phyloP scores from a whole-genome alignment of 257 asterid genomes.

The Pogostemon cablin region DNA sequence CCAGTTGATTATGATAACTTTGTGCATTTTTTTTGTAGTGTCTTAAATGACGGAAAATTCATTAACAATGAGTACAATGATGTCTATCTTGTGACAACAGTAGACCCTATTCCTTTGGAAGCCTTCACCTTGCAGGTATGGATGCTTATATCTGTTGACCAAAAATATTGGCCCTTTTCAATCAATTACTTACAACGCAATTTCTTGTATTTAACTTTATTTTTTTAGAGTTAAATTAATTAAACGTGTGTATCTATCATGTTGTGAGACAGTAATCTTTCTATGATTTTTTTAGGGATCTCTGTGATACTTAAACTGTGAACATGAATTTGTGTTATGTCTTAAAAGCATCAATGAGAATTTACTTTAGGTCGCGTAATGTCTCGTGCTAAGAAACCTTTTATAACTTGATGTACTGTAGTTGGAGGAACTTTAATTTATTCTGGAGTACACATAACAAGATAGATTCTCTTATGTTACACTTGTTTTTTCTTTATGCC shows the following conservation, averaged over 20 bases:
- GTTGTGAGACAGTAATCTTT: constrained; percentile 11
- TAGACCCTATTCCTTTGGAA: constrained; percentile 89
- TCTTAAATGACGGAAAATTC: constrained; percentile 66
- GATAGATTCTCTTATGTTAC: not conserved
- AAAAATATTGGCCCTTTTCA: constrained; percentile 15
- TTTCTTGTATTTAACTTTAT: constrained; percentile 2
- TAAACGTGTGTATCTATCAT: not conserved
- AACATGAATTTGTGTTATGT: constrained; percentile 8
- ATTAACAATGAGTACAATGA: constrained; percentile 91
- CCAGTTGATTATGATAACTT: constrained; percentile 4
- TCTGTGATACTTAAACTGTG: not conserved
- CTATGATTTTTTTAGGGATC: constrained; percentile 4
- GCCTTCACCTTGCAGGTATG: constrained; percentile 96
- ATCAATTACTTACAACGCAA: constrained; percentile 2
- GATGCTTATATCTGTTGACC: constrained; percentile 27
- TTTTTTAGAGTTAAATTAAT: not conserved
- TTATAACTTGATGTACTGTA: not conserved
- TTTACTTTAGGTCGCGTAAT: constrained; percentile 1
- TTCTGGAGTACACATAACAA: not conserved
- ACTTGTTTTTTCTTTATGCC: constrained; percentile 8
- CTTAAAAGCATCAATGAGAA: not conserved
- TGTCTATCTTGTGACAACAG: constrained; percentile 88
- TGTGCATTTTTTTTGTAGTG: constrained; percentile 59
- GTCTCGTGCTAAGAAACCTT: not conserved
- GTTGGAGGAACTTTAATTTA: constrained; percentile 7